A percentile compares a stretch with the other conserved stretches of the same genome.
Evolutionary conservation across 1,284 basidiomycete species (phyloP).

Genomic region (Sporisorium reilianum): DNA sequence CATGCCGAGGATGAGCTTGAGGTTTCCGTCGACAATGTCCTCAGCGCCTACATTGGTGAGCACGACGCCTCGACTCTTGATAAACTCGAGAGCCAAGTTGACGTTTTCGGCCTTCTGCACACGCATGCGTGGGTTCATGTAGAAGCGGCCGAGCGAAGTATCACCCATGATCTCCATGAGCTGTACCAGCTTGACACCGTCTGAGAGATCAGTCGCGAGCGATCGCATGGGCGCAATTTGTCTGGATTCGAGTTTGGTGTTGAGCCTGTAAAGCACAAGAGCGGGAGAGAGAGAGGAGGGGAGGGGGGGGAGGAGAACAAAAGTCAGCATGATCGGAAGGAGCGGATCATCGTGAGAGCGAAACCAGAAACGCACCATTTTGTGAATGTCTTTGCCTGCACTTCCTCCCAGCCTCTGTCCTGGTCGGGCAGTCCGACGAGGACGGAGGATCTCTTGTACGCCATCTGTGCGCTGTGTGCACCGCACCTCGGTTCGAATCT

Average conservation of each 20-base stretch:
- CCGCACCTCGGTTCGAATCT: background rate
- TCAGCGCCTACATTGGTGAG: slow-evolving; percentile 97
- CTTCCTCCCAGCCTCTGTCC: slow-evolving; percentile 64
- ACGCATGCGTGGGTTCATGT: slow-evolving; percentile 87
- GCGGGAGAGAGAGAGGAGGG: no score
- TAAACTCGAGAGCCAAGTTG: slow-evolving; percentile 94
- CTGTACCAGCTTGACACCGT: slow-evolving; percentile 92
- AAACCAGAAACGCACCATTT: slow-evolving; percentile 54
- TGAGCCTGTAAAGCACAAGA: slow-evolving; percentile 87
- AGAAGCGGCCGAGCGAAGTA: slow-evolving; percentile 89
- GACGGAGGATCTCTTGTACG: slow-evolving; percentile 61
- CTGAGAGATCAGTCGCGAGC: slow-evolving; percentile 88
- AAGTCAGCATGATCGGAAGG: background rate
- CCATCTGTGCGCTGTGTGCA: slow-evolving; percentile 33
- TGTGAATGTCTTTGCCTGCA: slow-evolving; percentile 66
- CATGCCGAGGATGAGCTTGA: slow-evolving; percentile 97
- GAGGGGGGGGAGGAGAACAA: background rate
- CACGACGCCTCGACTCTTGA: slow-evolving; percentile 91
- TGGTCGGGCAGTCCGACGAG: slow-evolving; percentile 62
- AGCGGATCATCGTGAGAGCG: background rate
- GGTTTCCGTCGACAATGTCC: slow-evolving; percentile 97
- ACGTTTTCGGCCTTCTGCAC: slow-evolving; percentile 99
- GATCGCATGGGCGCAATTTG: slow-evolving; percentile 91
- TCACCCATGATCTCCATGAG: slow-evolving; percentile 74
- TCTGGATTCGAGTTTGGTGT: slow-evolving; percentile 88